These are phyloP conservation scores for Metarhizium sp. DNA, from an alignment of 2,329 filamentous ascomycete genomes.

Conservation along the genomic window DNA sequence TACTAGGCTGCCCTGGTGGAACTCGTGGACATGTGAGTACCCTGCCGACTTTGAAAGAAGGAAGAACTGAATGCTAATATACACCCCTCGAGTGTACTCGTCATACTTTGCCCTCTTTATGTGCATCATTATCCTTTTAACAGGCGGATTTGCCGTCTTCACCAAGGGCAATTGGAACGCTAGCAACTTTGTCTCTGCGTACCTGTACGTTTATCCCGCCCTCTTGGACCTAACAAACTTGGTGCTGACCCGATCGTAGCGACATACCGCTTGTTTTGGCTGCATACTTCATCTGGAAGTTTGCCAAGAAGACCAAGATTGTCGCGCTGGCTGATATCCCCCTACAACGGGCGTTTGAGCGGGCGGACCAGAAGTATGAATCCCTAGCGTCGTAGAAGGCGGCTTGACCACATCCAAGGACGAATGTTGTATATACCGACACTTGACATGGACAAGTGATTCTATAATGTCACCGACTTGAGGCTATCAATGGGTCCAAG, in stretches of 20 bases:
- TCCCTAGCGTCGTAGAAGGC: constrained; percentile 5
- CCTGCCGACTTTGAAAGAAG: not conserved
- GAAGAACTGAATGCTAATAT: not conserved
- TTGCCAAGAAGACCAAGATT: constrained; percentile 51
- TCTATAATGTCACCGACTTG: too few species aligned
- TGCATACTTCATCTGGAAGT: constrained; percentile 55
- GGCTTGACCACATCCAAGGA: not conserved
- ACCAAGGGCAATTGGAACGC: constrained; percentile 49
- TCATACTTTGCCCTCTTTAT: constrained; percentile 52
- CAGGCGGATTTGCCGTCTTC: constrained; percentile 58
- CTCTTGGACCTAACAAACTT: not conserved
- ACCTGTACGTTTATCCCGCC: constrained; percentile 38
- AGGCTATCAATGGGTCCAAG: too few species aligned
- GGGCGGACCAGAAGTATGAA: constrained; percentile 24
- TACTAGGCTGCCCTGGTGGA: constrained; percentile 49
- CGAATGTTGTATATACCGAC: too few species aligned
- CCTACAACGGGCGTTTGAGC: constrained; percentile 40
- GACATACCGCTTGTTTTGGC: constrained; percentile 49
- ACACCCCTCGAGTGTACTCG: constrained; percentile 37
- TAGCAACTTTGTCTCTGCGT: constrained; percentile 50
- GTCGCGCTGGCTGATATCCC: constrained; percentile 42
- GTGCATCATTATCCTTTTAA: constrained; percentile 57
- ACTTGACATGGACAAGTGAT: too few species aligned
- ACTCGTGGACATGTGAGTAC: constrained; percentile 49
- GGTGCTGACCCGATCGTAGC: constrained; percentile 23